Conservation (phyloP, 1,284 basidiomycete species). For the Trichosporon ovoides region DNA sequence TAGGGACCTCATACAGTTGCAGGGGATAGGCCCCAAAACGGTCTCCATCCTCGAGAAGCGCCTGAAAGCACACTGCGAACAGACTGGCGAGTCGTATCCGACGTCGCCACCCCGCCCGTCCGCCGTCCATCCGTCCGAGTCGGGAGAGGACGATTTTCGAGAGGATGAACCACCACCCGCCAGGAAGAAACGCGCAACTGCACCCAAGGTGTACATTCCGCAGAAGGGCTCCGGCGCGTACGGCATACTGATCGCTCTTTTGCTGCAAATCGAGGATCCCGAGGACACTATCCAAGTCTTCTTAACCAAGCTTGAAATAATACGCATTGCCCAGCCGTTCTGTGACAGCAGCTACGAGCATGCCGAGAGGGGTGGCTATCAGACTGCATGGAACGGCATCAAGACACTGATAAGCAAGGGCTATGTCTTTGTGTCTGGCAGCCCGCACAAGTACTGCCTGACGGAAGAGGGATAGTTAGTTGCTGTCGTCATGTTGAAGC, state of each 20-base stretch:
- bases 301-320: slow-evolving; percentile 41
- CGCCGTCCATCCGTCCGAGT: background rate
- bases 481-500: background rate
- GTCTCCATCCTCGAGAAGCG: slow-evolving; percentile 36
- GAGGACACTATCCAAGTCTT: slow-evolving; percentile 24
- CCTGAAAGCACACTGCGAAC: slow-evolving; percentile 33
- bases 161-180: background rate
- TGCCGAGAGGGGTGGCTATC: slow-evolving; percentile 38
- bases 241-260: slow-evolving; percentile 43
- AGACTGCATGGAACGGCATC: slow-evolving; percentile 45
- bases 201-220: slow-evolving; percentile 40
- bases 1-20: slow-evolving; percentile 35
- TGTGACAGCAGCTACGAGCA: slow-evolving; percentile 41
- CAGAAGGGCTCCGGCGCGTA: slow-evolving; percentile 38
- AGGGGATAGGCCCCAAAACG: slow-evolving; percentile 42
- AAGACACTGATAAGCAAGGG: slow-evolving; percentile 43
- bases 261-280: slow-evolving; percentile 34
- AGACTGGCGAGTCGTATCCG: slow-evolving; percentile 29
- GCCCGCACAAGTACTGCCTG: slow-evolving; percentile 42
- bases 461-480: slow-evolving; percentile 47
- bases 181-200: slow-evolving; percentile 5
- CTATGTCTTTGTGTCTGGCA: slow-evolving; percentile 41
- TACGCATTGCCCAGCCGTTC: slow-evolving; percentile 35
- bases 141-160: background rate
- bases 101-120: slow-evolving; percentile 24